Evolutionary conservation across 2,329 filamentous ascomycete genomes (phyloP).

Genomic region (Venturia oleaginea): DNA sequence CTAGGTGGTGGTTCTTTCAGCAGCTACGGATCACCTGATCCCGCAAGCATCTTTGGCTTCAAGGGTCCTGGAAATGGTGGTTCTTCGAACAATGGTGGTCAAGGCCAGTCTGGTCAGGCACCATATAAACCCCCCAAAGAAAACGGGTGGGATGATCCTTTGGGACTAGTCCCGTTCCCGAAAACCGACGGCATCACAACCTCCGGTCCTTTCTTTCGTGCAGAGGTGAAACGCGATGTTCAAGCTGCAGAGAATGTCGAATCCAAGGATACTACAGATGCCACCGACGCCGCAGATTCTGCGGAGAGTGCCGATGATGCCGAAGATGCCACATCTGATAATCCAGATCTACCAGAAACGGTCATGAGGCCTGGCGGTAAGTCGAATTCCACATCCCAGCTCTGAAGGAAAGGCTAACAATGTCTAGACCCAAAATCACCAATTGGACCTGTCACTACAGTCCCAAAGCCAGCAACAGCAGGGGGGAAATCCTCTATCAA

Average conservation of each 20-base stretch:
- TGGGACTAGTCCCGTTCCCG: too few species aligned
- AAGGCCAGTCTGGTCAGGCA: too few species aligned
- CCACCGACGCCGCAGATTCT: neutral
- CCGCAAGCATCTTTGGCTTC: neutral
- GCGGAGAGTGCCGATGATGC: neutral
- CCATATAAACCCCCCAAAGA: too few species aligned
- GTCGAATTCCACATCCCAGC: neutral
- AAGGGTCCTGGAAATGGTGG: too few species aligned
- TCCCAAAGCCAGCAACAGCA: neutral
- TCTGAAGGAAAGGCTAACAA: neutral
- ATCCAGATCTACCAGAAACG: neutral
- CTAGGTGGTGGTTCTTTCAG: neutral
- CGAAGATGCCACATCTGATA: neutral
- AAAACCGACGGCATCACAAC: neutral
- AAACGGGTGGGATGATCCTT: too few species aligned
- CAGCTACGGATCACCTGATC: neutral
- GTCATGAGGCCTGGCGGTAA: neutral
- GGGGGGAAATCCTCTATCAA: too few species aligned
- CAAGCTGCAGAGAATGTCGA: neutral
- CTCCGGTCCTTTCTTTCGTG: neutral
- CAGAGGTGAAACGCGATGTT: neutral
- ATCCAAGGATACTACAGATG: neutral
- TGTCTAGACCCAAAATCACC: neutral
- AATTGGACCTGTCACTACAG: neutral
- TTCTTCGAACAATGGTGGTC: too few species aligned